These are phyloP conservation scores for Thraustotheca clavata DNA, from an alignment of 352 stramenopile species.

Conservation along the genomic window DNA sequence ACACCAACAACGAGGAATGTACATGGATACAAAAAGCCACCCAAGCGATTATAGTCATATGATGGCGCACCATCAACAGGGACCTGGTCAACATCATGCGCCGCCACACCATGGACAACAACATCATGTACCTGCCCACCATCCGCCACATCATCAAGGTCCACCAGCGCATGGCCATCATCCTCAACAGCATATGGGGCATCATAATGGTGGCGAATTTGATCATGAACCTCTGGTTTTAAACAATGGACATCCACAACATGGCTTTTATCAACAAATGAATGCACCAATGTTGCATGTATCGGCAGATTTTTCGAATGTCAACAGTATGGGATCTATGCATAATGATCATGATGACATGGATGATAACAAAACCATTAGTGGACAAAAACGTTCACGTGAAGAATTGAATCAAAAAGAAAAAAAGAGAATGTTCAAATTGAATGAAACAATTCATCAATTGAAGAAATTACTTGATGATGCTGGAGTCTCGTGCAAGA, in stretches of 20 bases:
- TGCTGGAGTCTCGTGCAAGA: conserved; percentile 63
- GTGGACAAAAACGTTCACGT: conserved; percentile 39
- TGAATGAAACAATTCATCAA: conserved; percentile 78
- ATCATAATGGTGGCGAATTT: conserved; percentile 33
- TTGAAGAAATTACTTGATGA: conserved; percentile 46
- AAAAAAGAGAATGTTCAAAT: conserved; percentile 87
- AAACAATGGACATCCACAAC: conserved; percentile 40
- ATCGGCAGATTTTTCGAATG: conserved; percentile 39
- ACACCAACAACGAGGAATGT: conserved; percentile 30
- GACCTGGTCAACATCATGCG: conserved; percentile 20
- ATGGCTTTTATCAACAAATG: conserved; percentile 54
- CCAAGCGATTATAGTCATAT: conserved; percentile 27
- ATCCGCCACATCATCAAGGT: conserved; percentile 26
- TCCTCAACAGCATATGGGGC: conserved; percentile 26
- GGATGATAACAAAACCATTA: conserved; percentile 20
- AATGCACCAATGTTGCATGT: conserved; percentile 55
- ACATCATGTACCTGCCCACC: conserved; percentile 32
- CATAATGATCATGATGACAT: conserved; percentile 32
- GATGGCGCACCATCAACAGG: conserved; percentile 32
- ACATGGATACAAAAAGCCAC: conserved; percentile 29
- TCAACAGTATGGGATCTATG: conserved; percentile 25
- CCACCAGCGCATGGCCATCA: conserved; percentile 31
- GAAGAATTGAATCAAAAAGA: conserved; percentile 80
- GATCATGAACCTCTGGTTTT: conserved; percentile 70
- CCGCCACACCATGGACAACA: conserved; percentile 34